Conservation (phyloP, 305 asterid species). For the Ruellia speciosa region DNA sequence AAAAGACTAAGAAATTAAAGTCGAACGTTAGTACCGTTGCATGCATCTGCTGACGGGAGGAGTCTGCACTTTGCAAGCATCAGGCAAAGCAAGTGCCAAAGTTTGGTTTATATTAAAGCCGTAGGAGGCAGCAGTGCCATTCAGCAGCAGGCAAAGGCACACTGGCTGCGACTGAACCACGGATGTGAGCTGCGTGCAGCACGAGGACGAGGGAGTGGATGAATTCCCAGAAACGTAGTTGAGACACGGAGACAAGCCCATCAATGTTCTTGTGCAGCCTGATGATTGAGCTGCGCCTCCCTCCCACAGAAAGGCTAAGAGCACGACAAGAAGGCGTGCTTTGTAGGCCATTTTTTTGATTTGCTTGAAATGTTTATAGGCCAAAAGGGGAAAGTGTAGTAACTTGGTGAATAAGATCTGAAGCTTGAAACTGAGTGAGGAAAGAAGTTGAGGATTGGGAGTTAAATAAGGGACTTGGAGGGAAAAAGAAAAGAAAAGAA, state of each 20-base stretch:
- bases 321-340: neutral
- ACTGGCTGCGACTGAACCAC: constrained; percentile 11
- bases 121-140: constrained; percentile 30
- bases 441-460: constrained; percentile 12
- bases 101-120: constrained; percentile 53
- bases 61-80: constrained; percentile 53
- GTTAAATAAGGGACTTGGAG: constrained; percentile 21
- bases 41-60: constrained; percentile 60
- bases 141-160: constrained; percentile 53
- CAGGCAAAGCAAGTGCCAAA: constrained; percentile 48
- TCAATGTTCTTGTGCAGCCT: neutral
- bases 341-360: neutral
- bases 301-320: constrained; percentile 1
- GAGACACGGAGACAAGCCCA: constrained; percentile 4
- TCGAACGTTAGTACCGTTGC: constrained; percentile 34
- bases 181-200: neutral
- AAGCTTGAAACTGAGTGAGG: constrained; percentile 13
- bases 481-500: no score
- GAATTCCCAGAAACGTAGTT: constrained; percentile 1
- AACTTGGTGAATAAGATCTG: neutral
- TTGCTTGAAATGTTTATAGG: neutral
- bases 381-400: neutral
- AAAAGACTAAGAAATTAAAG: neutral
- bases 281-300: neutral
- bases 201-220: neutral